A percentile compares a stretch with the other conserved stretches of the same genome.
These are phyloP conservation scores for Vigna nakashimae DNA, from an alignment of 306 rosid genomes.

Conservation along the genomic window DNA sequence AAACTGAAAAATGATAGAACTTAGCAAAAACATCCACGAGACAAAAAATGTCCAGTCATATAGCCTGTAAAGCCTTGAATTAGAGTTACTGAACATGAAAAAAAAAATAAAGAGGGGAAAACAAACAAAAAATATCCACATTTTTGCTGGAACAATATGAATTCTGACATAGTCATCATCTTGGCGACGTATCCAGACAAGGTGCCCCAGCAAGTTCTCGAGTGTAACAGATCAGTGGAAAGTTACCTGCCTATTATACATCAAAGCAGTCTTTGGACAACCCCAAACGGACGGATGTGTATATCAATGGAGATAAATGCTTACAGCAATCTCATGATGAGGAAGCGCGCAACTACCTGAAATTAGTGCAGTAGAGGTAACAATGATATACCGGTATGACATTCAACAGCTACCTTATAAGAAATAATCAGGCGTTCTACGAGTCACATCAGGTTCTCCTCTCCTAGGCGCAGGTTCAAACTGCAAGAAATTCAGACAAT, in stretches of 20 bases:
- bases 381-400: conserved; percentile 36
- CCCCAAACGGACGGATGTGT: conserved; percentile 48
- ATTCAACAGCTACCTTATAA: conserved; percentile 59
- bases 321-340: conserved; percentile 53
- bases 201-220: conserved; percentile 63
- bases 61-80: conserved; percentile 44
- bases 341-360: conserved; percentile 54
- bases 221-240: conserved; percentile 58
- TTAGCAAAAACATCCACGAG: conserved; percentile 51
- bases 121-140: conserved; percentile 57
- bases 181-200: conserved; percentile 56
- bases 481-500: conserved; percentile 56
- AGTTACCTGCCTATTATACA: conserved; percentile 65
- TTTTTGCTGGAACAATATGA: conserved; percentile 61
- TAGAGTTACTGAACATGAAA: conserved; percentile 32
- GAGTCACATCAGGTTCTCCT: conserved; percentile 99
- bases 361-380: conserved; percentile 46
- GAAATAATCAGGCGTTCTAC: conserved; percentile 99
- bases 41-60: conserved; percentile 46
- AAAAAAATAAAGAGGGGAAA: conserved; percentile 31
- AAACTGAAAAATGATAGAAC: conserved; percentile 39
- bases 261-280: conserved; percentile 57
- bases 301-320: conserved; percentile 51
- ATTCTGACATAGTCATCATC: conserved; percentile 52
- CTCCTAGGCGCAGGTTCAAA: conserved; percentile 99